A percentile compares a stretch with the other conserved stretches of the same genome.
Conservation (phyloP, 345 rosid genomes). For the Tarenaya hassleriana region DNA sequence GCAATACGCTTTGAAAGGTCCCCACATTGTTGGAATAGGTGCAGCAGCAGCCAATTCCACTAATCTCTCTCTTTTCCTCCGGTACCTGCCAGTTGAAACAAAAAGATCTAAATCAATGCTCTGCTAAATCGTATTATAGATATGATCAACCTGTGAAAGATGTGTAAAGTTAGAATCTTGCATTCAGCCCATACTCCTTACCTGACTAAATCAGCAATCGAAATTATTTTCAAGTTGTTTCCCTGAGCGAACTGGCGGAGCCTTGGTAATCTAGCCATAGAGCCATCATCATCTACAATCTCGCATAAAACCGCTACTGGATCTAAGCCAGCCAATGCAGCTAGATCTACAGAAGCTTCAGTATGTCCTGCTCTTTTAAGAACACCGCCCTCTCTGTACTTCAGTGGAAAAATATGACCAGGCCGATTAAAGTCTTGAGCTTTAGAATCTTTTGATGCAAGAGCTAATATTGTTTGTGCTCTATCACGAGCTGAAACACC, state of each 20-base stretch:
- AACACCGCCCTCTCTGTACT: constrained; percentile 84
- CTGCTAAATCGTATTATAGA: no score
- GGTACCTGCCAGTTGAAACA: constrained; percentile 53
- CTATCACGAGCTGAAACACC: constrained; percentile 93
- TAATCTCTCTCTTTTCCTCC: constrained; percentile 78
- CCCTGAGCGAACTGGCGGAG: constrained; percentile 57
- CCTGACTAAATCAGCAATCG: constrained; percentile 87
- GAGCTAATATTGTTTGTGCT: constrained; percentile 57
- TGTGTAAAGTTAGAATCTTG: no score
- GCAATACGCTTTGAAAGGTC: constrained; percentile 80
- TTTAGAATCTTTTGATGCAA: constrained; percentile 69
- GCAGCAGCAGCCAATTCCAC: constrained; percentile 68
- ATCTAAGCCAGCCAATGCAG: constrained; percentile 67
- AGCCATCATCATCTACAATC: constrained; percentile 95
- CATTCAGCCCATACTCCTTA: constrained; percentile 73
- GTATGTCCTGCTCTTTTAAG: constrained; percentile 93
- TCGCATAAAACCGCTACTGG: constrained; percentile 81
- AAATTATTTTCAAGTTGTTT: constrained; percentile 63
- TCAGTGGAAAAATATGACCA: constrained; percentile 78
- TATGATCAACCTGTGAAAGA: no score
- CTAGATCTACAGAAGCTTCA: constrained; percentile 89
- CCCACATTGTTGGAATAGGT: constrained; percentile 85
- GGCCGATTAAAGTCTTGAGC: constrained; percentile 88
- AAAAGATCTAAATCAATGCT: no score
- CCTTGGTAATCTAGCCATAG: constrained; percentile 93